Conservation (phyloP, 257 asterid genomes). For the Solanum virginianum region DNA sequence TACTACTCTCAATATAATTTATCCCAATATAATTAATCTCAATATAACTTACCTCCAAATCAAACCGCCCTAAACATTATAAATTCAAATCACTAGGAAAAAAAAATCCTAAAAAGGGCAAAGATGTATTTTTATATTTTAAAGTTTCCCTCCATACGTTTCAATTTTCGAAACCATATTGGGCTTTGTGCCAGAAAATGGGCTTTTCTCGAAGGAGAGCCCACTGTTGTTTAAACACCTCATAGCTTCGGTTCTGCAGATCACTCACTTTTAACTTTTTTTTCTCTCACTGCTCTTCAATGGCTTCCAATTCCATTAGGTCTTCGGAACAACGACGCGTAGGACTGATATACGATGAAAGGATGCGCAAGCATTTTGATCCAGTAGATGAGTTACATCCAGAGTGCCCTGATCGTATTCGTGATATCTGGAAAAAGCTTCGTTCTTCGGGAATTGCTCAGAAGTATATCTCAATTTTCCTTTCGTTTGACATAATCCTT, state of each 20-base stretch:
- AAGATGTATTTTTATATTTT: too few species aligned
- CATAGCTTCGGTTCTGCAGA: background rate
- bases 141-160: background rate
- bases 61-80: too few species aligned
- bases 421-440: conserved; percentile 65
- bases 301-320: background rate
- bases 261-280: background rate
- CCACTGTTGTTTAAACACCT: background rate
- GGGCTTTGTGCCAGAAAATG: background rate
- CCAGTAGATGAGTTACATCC: conserved; percentile 49
- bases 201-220: background rate
- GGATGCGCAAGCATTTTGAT: conserved; percentile 66
- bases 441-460: conserved; percentile 48
- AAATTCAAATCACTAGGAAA: background rate
- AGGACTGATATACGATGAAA: conserved; percentile 70
- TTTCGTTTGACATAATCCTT: background rate
- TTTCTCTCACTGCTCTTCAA: background rate
- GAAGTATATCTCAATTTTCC: conserved; percentile 24
- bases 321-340: conserved; percentile 35
- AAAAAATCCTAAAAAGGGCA: background rate
- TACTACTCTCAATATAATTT: too few species aligned
- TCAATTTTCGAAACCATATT: background rate
- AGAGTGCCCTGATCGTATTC: conserved; percentile 67
- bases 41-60: too few species aligned
- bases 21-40: too few species aligned